Percentiles rank a stretch among this genome's conserved stretches.
phyloP scores from a whole-genome alignment of 2,329 filamentous ascomycete genomes.

The Arthroderma uncinatum region DNA sequence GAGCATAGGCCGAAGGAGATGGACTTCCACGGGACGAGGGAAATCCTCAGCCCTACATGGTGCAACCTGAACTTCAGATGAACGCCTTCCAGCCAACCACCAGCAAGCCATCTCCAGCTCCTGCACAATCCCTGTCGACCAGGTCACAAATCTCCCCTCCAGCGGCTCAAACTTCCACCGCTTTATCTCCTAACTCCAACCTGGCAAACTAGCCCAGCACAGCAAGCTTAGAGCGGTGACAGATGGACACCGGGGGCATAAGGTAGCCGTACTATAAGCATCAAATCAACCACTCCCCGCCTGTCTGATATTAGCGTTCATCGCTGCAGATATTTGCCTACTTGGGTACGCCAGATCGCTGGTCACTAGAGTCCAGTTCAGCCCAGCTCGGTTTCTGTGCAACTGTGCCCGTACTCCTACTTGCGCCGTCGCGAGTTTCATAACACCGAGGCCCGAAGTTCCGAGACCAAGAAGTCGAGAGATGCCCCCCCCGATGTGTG shows the following conservation, averaged over 20 bases:
- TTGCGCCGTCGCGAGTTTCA: neutral
- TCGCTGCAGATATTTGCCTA: neutral
- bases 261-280: neutral
- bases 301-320: neutral
- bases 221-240: neutral
- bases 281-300: neutral
- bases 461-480: neutral
- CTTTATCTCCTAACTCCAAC: slow-evolving; percentile 3
- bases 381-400: neutral
- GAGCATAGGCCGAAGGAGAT: neutral
- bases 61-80: neutral
- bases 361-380: neutral
- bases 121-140: neutral
- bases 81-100: neutral
- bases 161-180: slow-evolving; percentile 1
- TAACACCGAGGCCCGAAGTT: slow-evolving; percentile 1
- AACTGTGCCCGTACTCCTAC: neutral
- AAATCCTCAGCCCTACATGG: neutral
- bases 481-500: neutral
- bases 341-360: neutral
- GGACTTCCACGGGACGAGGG: neutral
- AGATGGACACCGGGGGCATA: neutral
- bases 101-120: neutral
- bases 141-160: neutral
- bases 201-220: neutral